Evolutionary conservation across 805 yeast genomes (phyloP), one percentile per base, ranked within the genome.

Genomic region (Isabelozyma rhagii): DNA sequence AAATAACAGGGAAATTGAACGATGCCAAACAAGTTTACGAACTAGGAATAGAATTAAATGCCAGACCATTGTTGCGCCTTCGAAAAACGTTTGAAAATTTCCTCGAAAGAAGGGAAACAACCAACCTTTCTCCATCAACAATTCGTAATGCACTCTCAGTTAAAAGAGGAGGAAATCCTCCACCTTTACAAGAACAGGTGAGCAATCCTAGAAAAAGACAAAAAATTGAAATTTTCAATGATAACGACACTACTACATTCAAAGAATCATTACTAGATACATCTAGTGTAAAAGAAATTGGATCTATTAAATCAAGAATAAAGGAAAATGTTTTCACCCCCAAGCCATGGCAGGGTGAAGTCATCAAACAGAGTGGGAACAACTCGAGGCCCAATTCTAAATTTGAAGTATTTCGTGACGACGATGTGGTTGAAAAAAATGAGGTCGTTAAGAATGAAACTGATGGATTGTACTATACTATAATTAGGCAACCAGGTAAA

Each of bases 321-420:
- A 88, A 88, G 62, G 96, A 89, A 61, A 89, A 89, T 60, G 67
- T 63, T 6, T 41, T 79, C 17, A 68, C 71, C 1, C 74, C 90
- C 0, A 71, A 68, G 8, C 78, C 84, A 0, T 84, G 93, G 87
- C 71, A 68, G 11, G 91, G 93, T 0, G 85, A 87, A 56, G 71
- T 68, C 2, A 46, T 84, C n/a, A 61, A 67, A 18, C 86, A 83
- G 56, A 62, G 67, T n/a, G 39, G 44, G 8, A 38, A 49, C 27
- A 0, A 47, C 42, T 45, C 53, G 10, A 59, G 60, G 34, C 44
- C 51, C n/a, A 46, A 72, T 7, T 47, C 43, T 40, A 10, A 64
- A 25, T 53, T 43, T 48, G 46, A 43, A 43, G 62, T 58, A 10
- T 58, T 48, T 39, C 51, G 56, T 17, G 60, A 55, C 39, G 36